phyloP scores from a whole-genome alignment of 306 rosid species.

The Argentina anserina region DNA sequence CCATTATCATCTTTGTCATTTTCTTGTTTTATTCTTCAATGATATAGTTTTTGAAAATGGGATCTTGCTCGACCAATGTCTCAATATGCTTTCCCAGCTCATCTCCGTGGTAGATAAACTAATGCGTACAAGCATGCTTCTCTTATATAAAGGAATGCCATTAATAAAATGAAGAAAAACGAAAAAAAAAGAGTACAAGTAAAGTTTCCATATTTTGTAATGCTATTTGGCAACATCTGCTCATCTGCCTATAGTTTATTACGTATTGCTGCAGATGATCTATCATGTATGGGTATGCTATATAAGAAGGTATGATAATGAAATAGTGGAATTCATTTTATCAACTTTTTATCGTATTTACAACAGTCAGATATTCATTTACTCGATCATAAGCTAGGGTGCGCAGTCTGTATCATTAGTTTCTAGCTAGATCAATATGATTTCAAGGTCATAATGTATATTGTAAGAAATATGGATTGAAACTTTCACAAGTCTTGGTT shows the following conservation, averaged over 20 bases:
- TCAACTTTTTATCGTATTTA: too few species aligned
- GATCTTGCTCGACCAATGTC: slow-evolving; percentile 53
- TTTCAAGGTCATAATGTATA: too few species aligned
- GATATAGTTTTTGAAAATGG: slow-evolving; percentile 61
- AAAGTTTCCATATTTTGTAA: slow-evolving; percentile 10
- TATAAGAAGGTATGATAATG: too few species aligned
- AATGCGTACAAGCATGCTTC: slow-evolving; percentile 8
- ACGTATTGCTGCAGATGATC: too few species aligned
- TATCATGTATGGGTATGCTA: too few species aligned
- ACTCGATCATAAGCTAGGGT: too few species aligned
- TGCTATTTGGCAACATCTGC: neutral
- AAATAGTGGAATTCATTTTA: too few species aligned
- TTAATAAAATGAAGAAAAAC: neutral
- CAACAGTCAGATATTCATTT: too few species aligned
- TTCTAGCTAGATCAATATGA: too few species aligned
- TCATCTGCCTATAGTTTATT: neutral
- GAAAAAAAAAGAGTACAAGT: neutral
- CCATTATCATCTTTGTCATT: slow-evolving; percentile 50
- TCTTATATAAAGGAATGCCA: neutral
- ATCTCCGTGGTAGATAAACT: slow-evolving; percentile 32
- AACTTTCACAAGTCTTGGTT: too few species aligned
- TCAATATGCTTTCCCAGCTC: slow-evolving; percentile 66
- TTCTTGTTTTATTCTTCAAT: slow-evolving; percentile 75
- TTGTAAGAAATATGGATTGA: too few species aligned
- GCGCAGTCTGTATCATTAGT: too few species aligned